These are phyloP conservation scores for Dryadomyces quercus-mongolicae DNA, from an alignment of 2,329 filamentous ascomycete species.

Conservation along the genomic window DNA sequence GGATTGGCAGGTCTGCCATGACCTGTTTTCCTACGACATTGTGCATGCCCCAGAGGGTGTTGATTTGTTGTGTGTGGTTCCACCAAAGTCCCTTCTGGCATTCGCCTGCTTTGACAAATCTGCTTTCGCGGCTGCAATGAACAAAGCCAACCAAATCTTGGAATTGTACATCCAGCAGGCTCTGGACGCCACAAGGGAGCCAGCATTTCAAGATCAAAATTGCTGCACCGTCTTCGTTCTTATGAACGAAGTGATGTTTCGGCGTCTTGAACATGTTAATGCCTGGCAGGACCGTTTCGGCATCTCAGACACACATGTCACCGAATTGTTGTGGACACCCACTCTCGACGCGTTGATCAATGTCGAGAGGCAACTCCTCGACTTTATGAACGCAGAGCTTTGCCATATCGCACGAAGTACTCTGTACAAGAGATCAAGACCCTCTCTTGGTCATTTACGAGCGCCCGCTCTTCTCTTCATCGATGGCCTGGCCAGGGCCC, in stretches of 20 bases:
- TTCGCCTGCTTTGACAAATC: not conserved
- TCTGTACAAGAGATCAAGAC: not conserved
- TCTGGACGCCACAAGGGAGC: not conserved
- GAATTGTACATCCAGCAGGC: not conserved
- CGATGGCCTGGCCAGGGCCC: not conserved
- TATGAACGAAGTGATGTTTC: not conserved
- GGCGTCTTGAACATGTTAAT: not conserved
- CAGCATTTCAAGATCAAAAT: not conserved
- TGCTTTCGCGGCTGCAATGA: not conserved
- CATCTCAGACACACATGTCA: not conserved
- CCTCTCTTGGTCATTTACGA: not conserved
- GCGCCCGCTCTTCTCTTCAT: not conserved
- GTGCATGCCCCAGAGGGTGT: not conserved
- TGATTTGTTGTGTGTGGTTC: not conserved
- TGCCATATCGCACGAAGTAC: not conserved
- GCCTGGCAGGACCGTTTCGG: not conserved
- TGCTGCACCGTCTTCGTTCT: not conserved
- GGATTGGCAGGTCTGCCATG: not conserved
- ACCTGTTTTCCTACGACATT: not conserved
- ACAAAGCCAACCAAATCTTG: not conserved
- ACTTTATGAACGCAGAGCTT: not conserved
- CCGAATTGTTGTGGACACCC: not conserved
- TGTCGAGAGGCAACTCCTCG: not conserved
- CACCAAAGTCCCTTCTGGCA: not conserved
- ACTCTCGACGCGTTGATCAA: not conserved